Evolutionary conservation across 331 rosid genomes (phyloP), one percentile per base, ranked within the genome.

Genomic region (Quercus tomentella): DNA sequence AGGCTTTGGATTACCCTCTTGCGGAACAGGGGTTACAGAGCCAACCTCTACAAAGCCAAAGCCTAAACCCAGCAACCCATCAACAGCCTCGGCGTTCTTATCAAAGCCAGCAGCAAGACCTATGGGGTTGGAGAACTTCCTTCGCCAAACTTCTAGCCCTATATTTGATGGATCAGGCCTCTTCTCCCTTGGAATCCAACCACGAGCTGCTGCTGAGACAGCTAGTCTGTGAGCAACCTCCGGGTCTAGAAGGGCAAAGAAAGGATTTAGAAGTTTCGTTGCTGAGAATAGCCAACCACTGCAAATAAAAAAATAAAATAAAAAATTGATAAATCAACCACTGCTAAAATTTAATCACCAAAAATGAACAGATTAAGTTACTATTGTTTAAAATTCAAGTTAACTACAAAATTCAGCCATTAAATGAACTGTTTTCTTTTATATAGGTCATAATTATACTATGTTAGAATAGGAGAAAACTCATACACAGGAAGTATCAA

Each of bases 31-130:
- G 45, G 99, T 95, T 54, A 95, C 97, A 79, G 99, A 95, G 62
- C 99, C 99, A 70, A 95, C 97, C 85, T 95, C 99, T 79, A 95
- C 92, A 86, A 93, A 95, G 80, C 99, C 99, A 84, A 95, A 95
- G 33, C 99, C 99, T 85, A 92, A 61, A 77, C 78, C 93, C 85
- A 95, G 97, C 62, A 95, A 89, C 35, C 99, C 99, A 81, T 91
- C 99, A 67, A 93, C 84, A 69, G 99, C 99, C 89, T 81, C 97
- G 0, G 99, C 99, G 68, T 95, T 90, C 84, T 95, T 95, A 89
- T 95, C 99, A 82, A 95, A 95, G 77, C 99, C 99, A 31, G 99
- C 99, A 80, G 97, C 99, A 84, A 95, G 97, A 79, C 99, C 99
- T 57, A 95, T 16, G n/a, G 99, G 99, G 60, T 95, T 95, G 76